Percentiles rank a stretch among this genome's conserved stretches.
These are phyloP conservation scores for Cyberlindnera sargentensis DNA, from an alignment of 805 yeast genomes.

Conservation along the genomic window DNA sequence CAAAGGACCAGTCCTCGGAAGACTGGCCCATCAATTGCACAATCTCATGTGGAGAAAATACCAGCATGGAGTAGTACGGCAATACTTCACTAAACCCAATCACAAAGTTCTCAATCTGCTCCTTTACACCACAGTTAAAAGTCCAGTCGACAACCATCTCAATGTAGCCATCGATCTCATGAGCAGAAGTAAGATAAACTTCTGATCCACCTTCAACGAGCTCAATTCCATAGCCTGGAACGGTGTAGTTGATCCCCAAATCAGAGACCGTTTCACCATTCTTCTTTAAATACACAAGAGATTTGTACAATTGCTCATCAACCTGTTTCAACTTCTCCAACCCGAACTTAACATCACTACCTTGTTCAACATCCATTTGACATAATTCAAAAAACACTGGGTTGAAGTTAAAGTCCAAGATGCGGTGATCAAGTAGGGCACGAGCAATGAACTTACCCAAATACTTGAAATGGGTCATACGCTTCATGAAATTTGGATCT, in stretches of 20 bases:
- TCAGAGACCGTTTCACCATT: conserved; percentile 40
- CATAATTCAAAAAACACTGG: conserved; percentile 61
- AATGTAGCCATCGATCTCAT: conserved; percentile 55
- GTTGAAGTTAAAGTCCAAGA: conserved; percentile 76
- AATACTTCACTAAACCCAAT: conserved; percentile 79
- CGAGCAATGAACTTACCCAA: conserved; percentile 85
- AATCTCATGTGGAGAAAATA: conserved; percentile 72
- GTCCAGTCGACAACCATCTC: conserved; percentile 6
- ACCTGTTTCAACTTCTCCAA: conserved; percentile 35
- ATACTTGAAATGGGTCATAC: conserved; percentile 48
- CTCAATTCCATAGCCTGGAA: conserved; percentile 71
- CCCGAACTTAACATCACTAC: conserved; percentile 3
- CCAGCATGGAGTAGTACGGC: conserved; percentile 63
- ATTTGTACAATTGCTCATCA: conserved; percentile 52
- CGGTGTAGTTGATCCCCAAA: conserved; percentile 54
- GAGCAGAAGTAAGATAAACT: conserved; percentile 34
- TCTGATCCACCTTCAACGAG: conserved; percentile 51
- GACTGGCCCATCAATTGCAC: conserved; percentile 65
- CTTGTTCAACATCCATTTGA: conserved; percentile 26
- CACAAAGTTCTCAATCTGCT: conserved; percentile 63
- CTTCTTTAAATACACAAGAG: conserved; percentile 44
- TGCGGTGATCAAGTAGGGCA: conserved; percentile 79
- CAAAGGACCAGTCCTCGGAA: conserved; percentile 80
- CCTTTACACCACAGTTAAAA: conserved; percentile 42
- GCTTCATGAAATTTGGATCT: conserved; percentile 32